phyloP scores from a whole-genome alignment of 108 stramenopile genomes.

The Schizochytrium sp. region DNA sequence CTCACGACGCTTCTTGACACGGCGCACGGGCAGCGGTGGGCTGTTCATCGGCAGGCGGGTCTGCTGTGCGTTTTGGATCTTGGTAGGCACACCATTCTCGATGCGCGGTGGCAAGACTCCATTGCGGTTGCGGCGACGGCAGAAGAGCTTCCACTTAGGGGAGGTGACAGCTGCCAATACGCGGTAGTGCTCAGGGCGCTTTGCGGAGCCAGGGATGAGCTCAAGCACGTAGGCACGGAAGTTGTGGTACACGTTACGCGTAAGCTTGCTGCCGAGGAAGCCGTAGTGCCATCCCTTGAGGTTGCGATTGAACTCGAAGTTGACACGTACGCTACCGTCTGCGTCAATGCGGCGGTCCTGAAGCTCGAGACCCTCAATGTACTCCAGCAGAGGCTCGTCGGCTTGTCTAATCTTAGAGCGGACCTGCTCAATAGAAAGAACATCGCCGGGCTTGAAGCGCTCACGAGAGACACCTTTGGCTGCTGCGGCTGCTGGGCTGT shows the following conservation, averaged over 20 bases:
- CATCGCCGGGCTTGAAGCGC: conserved; percentile 28
- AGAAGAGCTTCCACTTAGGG: conserved; percentile 50
- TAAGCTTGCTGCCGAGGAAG: conserved; percentile 27
- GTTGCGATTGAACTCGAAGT: conserved; percentile 54
- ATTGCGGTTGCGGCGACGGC: conserved; percentile 21
- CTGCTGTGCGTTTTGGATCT: conserved; percentile 9
- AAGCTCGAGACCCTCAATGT: conserved; percentile 56
- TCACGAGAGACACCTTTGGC: conserved; percentile 49
- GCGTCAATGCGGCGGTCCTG: conserved; percentile 31
- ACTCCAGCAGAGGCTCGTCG: conserved; percentile 46
- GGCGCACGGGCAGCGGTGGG: neutral
- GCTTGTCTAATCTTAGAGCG: conserved; percentile 1
- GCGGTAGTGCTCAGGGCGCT: conserved; percentile 23
- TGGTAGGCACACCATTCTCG: conserved; percentile 8
- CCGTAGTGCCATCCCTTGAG: conserved; percentile 60
- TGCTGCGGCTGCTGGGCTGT: conserved; percentile 34
- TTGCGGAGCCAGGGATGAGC: neutral
- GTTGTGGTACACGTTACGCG: conserved; percentile 45
- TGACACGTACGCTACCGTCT: conserved; percentile 48
- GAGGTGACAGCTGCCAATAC: conserved; percentile 47
- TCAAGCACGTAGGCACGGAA: conserved; percentile 59
- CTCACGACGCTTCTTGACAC: conserved; percentile 60
- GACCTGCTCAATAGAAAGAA: conserved; percentile 45
- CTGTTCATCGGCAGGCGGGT: conserved; percentile 30
- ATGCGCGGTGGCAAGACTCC: neutral